Conservation (phyloP, 805 yeast genomes). For the Wickerhamomyces chaumierensis region DNA sequence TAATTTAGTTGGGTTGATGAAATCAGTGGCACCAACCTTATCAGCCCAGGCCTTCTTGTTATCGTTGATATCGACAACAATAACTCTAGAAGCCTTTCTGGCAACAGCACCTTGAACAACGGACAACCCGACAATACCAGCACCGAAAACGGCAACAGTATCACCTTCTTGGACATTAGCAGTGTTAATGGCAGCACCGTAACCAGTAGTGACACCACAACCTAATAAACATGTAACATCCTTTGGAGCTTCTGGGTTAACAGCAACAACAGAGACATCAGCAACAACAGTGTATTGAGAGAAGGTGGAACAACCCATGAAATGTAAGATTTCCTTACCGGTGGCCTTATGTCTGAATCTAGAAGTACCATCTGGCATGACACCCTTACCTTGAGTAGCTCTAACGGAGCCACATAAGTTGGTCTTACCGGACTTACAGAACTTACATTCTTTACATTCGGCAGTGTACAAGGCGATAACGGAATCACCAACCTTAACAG, state of each 20-base stretch:
- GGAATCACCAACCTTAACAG: slow-evolving; percentile 85
- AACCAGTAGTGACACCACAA: slow-evolving; percentile 97
- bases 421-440: slow-evolving; percentile 91
- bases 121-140: slow-evolving; percentile 94
- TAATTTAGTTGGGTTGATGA: slow-evolving; percentile 73
- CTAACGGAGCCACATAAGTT: slow-evolving; percentile 92
- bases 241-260: slow-evolving; percentile 71
- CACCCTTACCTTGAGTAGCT: slow-evolving; percentile 96
- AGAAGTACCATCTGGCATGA: slow-evolving; percentile 96
- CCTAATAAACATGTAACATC: slow-evolving; percentile 90
- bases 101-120: slow-evolving; percentile 90
- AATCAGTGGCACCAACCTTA: slow-evolving; percentile 92
- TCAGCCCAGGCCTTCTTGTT: slow-evolving; percentile 76
- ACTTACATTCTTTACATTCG: slow-evolving; percentile 90
- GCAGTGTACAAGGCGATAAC: slow-evolving; percentile 94
- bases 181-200: slow-evolving; percentile 93
- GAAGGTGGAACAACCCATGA: slow-evolving; percentile 97
- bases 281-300: slow-evolving; percentile 97
- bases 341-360: slow-evolving; percentile 65
- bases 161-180: slow-evolving; percentile 88
- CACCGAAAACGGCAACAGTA: slow-evolving; percentile 93
- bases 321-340: slow-evolving; percentile 80
- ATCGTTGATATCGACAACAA: slow-evolving; percentile 81
- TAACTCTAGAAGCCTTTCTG: slow-evolving; percentile 70
- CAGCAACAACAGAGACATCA: slow-evolving; percentile 91